Percentiles rank a stretch among this genome's conserved stretches.
phyloP scores from a whole-genome alignment of 768 basidiomycete species.

The Leucocoprinus sp. region DNA sequence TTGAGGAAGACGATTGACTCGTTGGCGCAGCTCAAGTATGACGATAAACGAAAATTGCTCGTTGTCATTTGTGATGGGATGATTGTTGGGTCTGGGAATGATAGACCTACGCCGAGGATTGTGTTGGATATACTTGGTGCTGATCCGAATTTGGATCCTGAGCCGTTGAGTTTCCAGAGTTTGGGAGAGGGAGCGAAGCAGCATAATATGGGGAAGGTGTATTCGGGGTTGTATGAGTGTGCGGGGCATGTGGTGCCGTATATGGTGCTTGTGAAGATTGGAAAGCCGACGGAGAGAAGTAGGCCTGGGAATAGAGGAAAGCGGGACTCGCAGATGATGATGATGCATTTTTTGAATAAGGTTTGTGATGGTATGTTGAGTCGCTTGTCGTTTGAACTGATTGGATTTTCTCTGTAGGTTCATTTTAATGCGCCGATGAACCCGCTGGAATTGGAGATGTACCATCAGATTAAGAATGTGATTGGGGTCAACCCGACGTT shows the following conservation, averaged over 20 bases:
- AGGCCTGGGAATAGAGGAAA: constrained; percentile 97
- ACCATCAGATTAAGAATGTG: constrained; percentile 99
- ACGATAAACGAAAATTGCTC: constrained; percentile 94
- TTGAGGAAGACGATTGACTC: constrained; percentile 88
- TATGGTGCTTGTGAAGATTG: constrained; percentile 85
- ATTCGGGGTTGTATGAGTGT: constrained; percentile 91
- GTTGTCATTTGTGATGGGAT: constrained; percentile 96
- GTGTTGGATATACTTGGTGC: constrained; percentile 95
- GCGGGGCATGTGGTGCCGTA: constrained; percentile 95
- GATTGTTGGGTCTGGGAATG: constrained; percentile 96
- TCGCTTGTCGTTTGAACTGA: neutral
- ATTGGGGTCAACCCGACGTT: constrained; percentile 98
- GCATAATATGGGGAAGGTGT: constrained; percentile 97
- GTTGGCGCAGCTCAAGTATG: constrained; percentile 88
- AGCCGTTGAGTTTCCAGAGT: constrained; percentile 89
- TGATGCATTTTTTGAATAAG: constrained; percentile 99
- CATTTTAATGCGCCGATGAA: constrained; percentile 97
- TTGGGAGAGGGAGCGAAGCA: constrained; percentile 93
- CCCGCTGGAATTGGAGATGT: constrained; percentile 95
- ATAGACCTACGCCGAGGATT: constrained; percentile 91
- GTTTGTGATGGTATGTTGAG: constrained; percentile 26
- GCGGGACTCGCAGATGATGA: constrained; percentile 91
- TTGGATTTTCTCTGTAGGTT: constrained; percentile 42
- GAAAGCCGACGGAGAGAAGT: constrained; percentile 88
- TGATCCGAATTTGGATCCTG: constrained; percentile 88